Conservation (phyloP, 2,329 filamentous ascomycete species). For the Ophiostoma fasciatum region DNA sequence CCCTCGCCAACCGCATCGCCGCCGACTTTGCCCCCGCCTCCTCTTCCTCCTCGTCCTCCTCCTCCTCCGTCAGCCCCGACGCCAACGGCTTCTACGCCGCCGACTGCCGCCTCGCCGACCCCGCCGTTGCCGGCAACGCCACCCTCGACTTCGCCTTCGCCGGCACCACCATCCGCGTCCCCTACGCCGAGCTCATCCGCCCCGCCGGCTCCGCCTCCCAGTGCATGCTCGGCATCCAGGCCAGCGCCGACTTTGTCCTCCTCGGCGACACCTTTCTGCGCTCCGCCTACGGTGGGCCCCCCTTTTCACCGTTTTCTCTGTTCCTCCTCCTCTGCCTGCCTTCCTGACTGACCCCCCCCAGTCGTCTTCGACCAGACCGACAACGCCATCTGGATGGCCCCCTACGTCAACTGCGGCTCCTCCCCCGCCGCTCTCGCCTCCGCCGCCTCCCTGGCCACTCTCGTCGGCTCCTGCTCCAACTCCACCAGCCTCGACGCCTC, state of each 20-base stretch:
- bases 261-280: slow-evolving; percentile 45
- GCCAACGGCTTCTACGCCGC: slow-evolving; percentile 30
- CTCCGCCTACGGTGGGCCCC: slow-evolving; percentile 32
- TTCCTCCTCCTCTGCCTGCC: background rate
- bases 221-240: slow-evolving; percentile 37
- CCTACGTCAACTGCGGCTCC: slow-evolving; percentile 35
- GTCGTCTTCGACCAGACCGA: slow-evolving; percentile 37
- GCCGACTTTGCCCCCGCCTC: slow-evolving; percentile 30
- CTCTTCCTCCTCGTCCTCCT: slow-evolving; percentile 48
- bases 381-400: slow-evolving; percentile 32
- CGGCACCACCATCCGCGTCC: slow-evolving; percentile 31
- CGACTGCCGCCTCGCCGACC: slow-evolving; percentile 26
- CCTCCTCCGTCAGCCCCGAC: slow-evolving; percentile 27
- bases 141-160: slow-evolving; percentile 34
- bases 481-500: background rate
- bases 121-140: slow-evolving; percentile 30
- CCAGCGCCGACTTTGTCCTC: slow-evolving; percentile 32
- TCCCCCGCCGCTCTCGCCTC: slow-evolving; percentile 22
- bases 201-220: slow-evolving; percentile 17
- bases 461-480: slow-evolving; percentile 9
- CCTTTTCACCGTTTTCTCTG: background rate
- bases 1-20: slow-evolving; percentile 34
- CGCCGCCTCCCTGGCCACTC: slow-evolving; percentile 5
- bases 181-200: slow-evolving; percentile 34
- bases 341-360: slow-evolving; percentile 1